Base-by-base conservation (phyloP, 495 filamentous ascomycete genomes). In the Hypoxylon crocopeplum region DNA sequence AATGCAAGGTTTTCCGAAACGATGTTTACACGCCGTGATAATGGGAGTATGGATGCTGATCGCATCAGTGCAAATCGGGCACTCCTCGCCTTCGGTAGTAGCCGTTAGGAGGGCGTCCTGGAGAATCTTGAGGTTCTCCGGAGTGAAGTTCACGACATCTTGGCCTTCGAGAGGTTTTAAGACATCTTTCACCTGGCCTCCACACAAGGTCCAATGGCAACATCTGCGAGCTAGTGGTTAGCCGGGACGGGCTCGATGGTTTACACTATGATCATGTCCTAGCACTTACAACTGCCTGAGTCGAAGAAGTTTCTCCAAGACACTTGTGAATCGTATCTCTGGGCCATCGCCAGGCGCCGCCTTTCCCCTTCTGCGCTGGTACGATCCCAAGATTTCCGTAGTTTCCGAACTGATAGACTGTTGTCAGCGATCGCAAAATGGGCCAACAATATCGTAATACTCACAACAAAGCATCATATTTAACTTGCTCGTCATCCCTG, bases 11-110 rank as follows among this genome's bases (percentile, higher is more conserved):
- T 76, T 75, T 53, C 90, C 90, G 70, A 91, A 97, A 7, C 87
- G 75, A 71, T 97, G 93, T 22, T 90, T 92, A 73, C 93, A 97
- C 27, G 86, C 83, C 2, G 93, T 97, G 56, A 97, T 96, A 39
- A 93, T 84, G 0, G 93, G 93, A 17, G 83, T 77, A 8, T 86
- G 84, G 1, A 93, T 72, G 7, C 86, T 83, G 3, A 96, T 72
- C 1, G 76, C 70, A 10, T 96, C 92, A 5, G 93, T 79, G 69
- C 93, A 97, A 37, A 97, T 82, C 2, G 90, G 77, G 62, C 93
- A 97, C 33, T 91, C 86, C 56, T 97, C 93, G 52, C 88, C 88
- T 56, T 81, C 87, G 54, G 95, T 89, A 49, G 94, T 90, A 48
- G 84, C 84, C 16, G 95, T 75, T 58, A 92, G 86, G 19, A 97